A percentile compares a stretch with the other conserved stretches of the same genome.
These are phyloP conservation scores for Stemphylium lycopersici DNA, from an alignment of 2,329 filamentous ascomycete species.

Conservation along the genomic window DNA sequence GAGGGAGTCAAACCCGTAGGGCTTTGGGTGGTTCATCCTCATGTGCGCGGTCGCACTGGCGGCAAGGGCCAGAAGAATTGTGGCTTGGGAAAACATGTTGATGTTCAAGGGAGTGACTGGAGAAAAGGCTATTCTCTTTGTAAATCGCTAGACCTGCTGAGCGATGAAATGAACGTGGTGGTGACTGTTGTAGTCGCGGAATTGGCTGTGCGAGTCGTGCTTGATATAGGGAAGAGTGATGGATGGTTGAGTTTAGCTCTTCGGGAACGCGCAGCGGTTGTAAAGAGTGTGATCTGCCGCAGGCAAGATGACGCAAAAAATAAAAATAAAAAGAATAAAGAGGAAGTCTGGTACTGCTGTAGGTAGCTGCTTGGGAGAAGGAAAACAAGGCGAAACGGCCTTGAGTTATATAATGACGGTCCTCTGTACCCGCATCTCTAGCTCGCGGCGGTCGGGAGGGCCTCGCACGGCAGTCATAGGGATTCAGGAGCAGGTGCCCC, in stretches of 20 bases:
- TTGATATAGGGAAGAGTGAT: conserved; percentile 6
- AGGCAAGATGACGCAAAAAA: conserved; percentile 37
- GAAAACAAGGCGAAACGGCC: conserved; percentile 23
- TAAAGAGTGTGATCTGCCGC: conserved; percentile 47
- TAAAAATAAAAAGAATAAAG: conserved; percentile 22
- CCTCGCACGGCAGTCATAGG: conserved; percentile 19
- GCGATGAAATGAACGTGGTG: conserved; percentile 35
- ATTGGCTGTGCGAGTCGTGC: conserved; percentile 7
- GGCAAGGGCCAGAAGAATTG: conserved; percentile 62
- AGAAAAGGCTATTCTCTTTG: conserved; percentile 24
- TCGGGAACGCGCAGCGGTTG: conserved; percentile 23
- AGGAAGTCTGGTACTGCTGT: conserved; percentile 32
- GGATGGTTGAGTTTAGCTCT: conserved; percentile 31
- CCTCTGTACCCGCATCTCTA: conserved; percentile 21
- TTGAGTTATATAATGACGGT: conserved; percentile 29
- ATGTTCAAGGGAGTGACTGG: conserved; percentile 27
- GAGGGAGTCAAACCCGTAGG: conserved; percentile 59
- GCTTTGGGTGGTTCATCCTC: conserved; percentile 70
- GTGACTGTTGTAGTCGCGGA: conserved; percentile 13
- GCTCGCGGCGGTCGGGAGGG: conserved; percentile 28
- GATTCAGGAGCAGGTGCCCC: conserved; percentile 29
- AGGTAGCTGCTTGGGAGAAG: conserved; percentile 30
- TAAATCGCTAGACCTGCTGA: conserved; percentile 49
- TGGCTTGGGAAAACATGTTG: conserved; percentile 59
- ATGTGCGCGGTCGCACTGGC: conserved; percentile 75